Percentiles rank a stretch among this genome's conserved stretches.
Conservation (phyloP, 345 rosid genomes). For the Combretum micranthum region DNA sequence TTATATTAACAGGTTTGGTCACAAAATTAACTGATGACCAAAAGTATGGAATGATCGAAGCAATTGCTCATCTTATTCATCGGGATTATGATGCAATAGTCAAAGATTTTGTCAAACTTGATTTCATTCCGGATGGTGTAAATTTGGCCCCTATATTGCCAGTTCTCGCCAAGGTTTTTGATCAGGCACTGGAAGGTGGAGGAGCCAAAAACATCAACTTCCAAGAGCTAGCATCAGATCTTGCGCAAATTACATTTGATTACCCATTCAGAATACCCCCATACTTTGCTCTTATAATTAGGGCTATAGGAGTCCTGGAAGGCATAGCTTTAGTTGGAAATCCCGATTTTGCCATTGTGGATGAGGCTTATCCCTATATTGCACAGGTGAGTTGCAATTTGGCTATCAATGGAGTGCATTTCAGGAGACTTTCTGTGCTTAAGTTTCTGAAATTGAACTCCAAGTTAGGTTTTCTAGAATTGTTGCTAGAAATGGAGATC, state of each 20-base stretch:
- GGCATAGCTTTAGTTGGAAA: slow-evolving; percentile 95
- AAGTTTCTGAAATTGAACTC: too few species aligned
- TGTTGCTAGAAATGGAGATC: too few species aligned
- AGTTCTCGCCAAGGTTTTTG: slow-evolving; percentile 90
- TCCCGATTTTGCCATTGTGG: slow-evolving; percentile 90
- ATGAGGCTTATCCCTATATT: slow-evolving; percentile 94
- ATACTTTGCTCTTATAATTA: slow-evolving; percentile 88
- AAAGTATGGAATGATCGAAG: slow-evolving; percentile 98
- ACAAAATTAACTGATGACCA: slow-evolving; percentile 92
- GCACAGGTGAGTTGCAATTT: slow-evolving; percentile 59
- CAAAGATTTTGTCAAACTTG: slow-evolving; percentile 92
- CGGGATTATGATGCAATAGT: slow-evolving; percentile 85
- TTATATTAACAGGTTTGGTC: slow-evolving; percentile 63
- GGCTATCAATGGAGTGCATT: not conserved
- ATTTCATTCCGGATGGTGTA: slow-evolving; percentile 88
- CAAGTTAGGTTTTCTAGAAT: too few species aligned
- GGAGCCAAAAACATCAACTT: slow-evolving; percentile 90
- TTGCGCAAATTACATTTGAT: slow-evolving; percentile 95
- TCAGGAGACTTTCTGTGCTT: not conserved
- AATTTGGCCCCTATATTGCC: slow-evolving; percentile 93
- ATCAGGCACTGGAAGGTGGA: slow-evolving; percentile 99
- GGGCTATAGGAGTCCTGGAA: slow-evolving; percentile 95
- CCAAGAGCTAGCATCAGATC: slow-evolving; percentile 92
- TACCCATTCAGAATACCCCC: slow-evolving; percentile 98
- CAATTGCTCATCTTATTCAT: slow-evolving; percentile 94